phyloP scores from a whole-genome alignment of 805 yeast species.

The Myxozyma geophila region DNA sequence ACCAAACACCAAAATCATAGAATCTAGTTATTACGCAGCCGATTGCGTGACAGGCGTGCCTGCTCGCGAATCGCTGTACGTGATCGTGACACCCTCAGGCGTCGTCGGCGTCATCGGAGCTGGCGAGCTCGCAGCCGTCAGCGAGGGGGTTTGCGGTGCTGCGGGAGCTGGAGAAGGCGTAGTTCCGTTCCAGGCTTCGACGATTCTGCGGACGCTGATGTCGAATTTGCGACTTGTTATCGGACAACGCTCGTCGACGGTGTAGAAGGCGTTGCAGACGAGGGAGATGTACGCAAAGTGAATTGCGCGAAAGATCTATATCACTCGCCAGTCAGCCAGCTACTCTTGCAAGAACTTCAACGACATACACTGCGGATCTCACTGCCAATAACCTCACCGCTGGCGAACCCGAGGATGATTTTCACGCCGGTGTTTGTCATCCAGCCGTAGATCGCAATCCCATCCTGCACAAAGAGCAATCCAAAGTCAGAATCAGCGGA shows the following conservation, averaged over 20 bases:
- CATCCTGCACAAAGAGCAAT: slow-evolving; percentile 68
- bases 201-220: slow-evolving; percentile 26
- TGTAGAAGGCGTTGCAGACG: slow-evolving; percentile 67
- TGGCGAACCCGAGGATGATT: slow-evolving; percentile 59
- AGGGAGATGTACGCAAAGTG: slow-evolving; percentile 60
- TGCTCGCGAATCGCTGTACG: slow-evolving; percentile 24
- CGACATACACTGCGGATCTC: slow-evolving; percentile 39
- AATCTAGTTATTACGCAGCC: not conserved
- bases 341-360: not conserved
- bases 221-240: slow-evolving; percentile 32
- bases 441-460: slow-evolving; percentile 66
- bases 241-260: slow-evolving; percentile 42
- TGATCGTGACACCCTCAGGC: slow-evolving; percentile 3
- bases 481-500: slow-evolving; percentile 47
- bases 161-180: not conserved
- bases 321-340: not conserved
- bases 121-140: not conserved
- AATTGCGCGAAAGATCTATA: slow-evolving; percentile 48
- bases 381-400: slow-evolving; percentile 43
- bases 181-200: slow-evolving; percentile 37
- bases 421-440: slow-evolving; percentile 72
- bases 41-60: slow-evolving; percentile 1
- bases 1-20: not conserved
- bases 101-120: not conserved
- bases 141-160: not conserved